Evolutionary conservation across 1,284 basidiomycete species (phyloP), one percentile per base, ranked within the genome.

Genomic region (Stereum hirsutum): DNA sequence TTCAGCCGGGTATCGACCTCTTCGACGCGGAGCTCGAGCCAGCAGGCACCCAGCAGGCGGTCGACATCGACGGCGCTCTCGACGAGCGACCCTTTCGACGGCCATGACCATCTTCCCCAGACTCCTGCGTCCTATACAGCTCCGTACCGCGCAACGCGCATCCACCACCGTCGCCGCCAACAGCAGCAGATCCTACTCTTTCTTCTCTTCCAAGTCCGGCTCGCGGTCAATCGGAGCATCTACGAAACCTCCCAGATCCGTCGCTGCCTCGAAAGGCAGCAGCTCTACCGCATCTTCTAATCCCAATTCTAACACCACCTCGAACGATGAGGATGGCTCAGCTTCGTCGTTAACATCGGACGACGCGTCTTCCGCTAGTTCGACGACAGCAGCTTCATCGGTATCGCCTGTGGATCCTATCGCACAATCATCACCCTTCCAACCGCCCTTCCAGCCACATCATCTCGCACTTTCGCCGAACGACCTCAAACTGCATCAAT

Each of bases 161-260:
- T n/a, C n/a, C n/a, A n/a, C n/a, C n/a, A n/a, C n/a, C n/a, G n/a
- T n/a, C n/a, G n/a, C n/a, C n/a, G n/a, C n/a, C n/a, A n/a, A n/a
- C n/a, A n/a, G n/a, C n/a, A n/a, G n/a, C n/a, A n/a, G n/a, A n/a
- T n/a, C n/a, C n/a, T 88, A 85, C 54, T 88, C 83, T 3, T 81
- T 82, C 52, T 88, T 85, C 63, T 87, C 78, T 63, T 87, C 78
- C 26, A 84, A 84, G 53, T 68, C 81, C 2, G 82, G 83, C 2
- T 79, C 48, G 75, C 82, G 6, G 63, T 81, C 14, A 88, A 86
- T 58, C 65, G n/a, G n/a, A n/a, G n/a, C 78, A 48, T 75, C 82
- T 5, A 63, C 81, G 11, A 87, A 86, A 59, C 65, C 78, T 23
- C 65, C 75, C 47, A 79, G 81, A 59, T 62, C 71, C 45, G 63